Evolutionary conservation across 257 asterid genomes (phyloP), one percentile per base, ranked within the genome.

Genomic region (Thymus mandschuricus): DNA sequence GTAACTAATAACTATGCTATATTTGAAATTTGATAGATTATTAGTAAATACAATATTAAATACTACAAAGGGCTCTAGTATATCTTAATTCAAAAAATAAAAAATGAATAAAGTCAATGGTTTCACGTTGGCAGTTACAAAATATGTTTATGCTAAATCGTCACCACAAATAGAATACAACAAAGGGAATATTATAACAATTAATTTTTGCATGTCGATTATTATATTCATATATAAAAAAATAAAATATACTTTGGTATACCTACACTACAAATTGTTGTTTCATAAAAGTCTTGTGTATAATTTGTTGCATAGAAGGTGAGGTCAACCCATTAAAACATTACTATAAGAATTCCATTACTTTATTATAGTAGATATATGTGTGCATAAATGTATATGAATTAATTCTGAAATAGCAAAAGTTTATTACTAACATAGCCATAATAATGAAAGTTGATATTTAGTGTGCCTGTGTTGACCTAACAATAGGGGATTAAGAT

Each of bases 101-200:
- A 30, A 1, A 8, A 4, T 10, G 41, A 41, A 43, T 41, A 43
- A 64, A 52, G 77, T 72, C 71, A 62, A 64, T 63, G 35, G 54
- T 60, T 50, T 62, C 64, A 49, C 21, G 38, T 72, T 60, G 70
- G 46, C 66, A 61, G 63, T 62, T 46, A 13, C 31, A 35, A 71
- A 38, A 21, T 21, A 21, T 21, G 21, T 21, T 49, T 38, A 11
- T 71, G 54, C 30, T 34, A 49, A 49, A 33, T 35, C 38, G 38
- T 27, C 67, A 40, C 27, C 1, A 28, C 30, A 1, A 21, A 10
- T 15, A 45, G 2, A 30, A 41, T 15, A 27, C 11, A n/a, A 27
- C 5, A 45, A 5, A 9, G 15, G 15, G 6, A 2, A 13, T 45
- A n/a, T 3, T 1, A 40, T 46, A 49, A 48, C 46, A 60, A 35